A percentile compares a stretch with the other conserved stretches of the same genome.
phyloP scores from a whole-genome alignment of 257 asterid species.

The Solanum acaule region DNA sequence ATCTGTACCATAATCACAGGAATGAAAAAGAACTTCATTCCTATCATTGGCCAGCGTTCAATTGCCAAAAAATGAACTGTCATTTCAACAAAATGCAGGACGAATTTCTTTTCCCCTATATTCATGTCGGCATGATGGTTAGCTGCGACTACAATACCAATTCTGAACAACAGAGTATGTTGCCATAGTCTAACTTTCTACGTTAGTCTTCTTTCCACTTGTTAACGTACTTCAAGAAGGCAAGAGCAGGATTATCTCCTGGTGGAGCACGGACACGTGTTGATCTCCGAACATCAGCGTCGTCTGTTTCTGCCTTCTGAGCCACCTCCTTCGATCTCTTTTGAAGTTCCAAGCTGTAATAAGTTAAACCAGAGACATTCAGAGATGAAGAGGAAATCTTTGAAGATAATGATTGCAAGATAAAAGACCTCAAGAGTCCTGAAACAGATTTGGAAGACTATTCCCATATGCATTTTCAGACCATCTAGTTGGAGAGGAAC shows the following conservation, averaged over 20 bases:
- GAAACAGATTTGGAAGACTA: background rate
- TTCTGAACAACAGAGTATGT: background rate
- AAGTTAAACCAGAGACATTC: background rate
- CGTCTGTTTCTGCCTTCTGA: constrained; percentile 47
- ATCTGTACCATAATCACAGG: constrained; percentile 10
- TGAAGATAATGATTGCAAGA: background rate
- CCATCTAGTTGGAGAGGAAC: background rate
- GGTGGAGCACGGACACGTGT: constrained; percentile 91
- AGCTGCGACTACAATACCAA: background rate
- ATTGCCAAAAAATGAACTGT: constrained; percentile 25
- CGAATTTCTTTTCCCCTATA: background rate
- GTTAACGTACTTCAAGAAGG: constrained; percentile 90
- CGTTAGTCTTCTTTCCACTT: constrained; percentile 63
- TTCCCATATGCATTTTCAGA: background rate
- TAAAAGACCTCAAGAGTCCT: background rate
- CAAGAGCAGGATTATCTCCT: constrained; percentile 49
- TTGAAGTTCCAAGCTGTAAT: constrained; percentile 54
- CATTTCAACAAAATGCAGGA: constrained; percentile 8
- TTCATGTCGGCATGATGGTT: background rate
- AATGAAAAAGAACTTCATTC: constrained; percentile 8
- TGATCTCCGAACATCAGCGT: constrained; percentile 74
- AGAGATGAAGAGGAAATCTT: background rate
- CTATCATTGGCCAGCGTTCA: constrained; percentile 2
- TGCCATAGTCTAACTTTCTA: background rate
- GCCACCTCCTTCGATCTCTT: constrained; percentile 54